phyloP scores from a whole-genome alignment of 805 yeast species.

The Hanseniaspora clermontiae region DNA sequence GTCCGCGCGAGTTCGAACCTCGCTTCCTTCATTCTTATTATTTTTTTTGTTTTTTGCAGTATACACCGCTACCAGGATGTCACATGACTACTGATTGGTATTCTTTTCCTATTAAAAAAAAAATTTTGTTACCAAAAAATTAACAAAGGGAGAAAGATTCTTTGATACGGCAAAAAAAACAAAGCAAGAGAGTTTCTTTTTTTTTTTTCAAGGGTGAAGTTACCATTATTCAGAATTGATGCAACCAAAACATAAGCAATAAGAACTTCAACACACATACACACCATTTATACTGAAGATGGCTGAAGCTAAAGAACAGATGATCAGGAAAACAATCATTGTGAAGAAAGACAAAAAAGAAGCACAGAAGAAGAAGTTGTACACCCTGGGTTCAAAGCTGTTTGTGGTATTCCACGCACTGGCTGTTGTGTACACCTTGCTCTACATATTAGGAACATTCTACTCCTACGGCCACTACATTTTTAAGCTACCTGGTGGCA shows the following conservation, averaged over 20 bases:
- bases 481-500: not conserved
- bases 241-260: no score
- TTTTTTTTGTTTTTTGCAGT: slow-evolving; percentile 1
- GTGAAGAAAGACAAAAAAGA: slow-evolving; percentile 4
- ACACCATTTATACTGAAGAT: not conserved
- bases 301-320: no score
- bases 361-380: not conserved
- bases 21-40: slow-evolving; percentile 26
- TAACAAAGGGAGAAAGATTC: no score
- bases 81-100: no score
- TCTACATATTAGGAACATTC: not conserved
- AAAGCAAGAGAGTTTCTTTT: not conserved
- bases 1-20: slow-evolving; percentile 29
- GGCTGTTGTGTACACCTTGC: not conserved
- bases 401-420: not conserved
- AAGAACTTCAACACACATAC: not conserved
- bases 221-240: no score
- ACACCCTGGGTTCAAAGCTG: slow-evolving; percentile 5
- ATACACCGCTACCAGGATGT: not conserved
- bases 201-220: not conserved
- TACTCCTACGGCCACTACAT: not conserved
- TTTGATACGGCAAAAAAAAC: not conserved
- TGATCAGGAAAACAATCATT: not conserved
- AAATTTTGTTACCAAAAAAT: no score
- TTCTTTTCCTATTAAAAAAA: no score